Evolutionary conservation across 352 stramenopile genomes (phyloP).

Genomic region (Globisporangium sylvaticum): DNA sequence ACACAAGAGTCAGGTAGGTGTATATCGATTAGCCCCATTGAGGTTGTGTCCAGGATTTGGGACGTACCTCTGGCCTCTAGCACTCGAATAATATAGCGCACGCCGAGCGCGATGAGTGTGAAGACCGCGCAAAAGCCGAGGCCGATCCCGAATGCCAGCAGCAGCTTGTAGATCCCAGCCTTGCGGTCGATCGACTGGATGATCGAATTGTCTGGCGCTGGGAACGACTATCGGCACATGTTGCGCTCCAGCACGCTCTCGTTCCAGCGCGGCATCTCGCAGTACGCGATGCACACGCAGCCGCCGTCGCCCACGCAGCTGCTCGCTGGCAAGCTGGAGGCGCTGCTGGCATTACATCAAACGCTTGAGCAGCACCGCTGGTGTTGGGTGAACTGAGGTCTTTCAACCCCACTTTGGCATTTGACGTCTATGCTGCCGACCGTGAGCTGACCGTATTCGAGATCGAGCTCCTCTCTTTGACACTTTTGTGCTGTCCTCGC

Average conservation of each 20-base stretch:
- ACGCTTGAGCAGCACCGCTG: no score
- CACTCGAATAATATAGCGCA: conserved; percentile 2
- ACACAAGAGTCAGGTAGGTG: background rate
- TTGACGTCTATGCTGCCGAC: no score
- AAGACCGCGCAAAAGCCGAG: conserved; percentile 9
- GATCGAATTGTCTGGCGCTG: background rate
- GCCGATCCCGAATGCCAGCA: conserved; percentile 7
- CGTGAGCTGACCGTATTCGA: no score
- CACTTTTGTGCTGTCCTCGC: no score
- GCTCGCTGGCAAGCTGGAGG: conserved; percentile 13
- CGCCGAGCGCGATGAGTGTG: background rate
- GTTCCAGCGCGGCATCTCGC: conserved; percentile 24
- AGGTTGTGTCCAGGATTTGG: no score
- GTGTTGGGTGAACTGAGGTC: no score
- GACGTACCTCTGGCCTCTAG: conserved; percentile 6
- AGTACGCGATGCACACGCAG: conserved; percentile 42
- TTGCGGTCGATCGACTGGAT: background rate
- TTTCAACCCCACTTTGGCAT: no score
- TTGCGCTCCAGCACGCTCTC: conserved; percentile 17
- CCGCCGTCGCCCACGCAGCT: conserved; percentile 31
- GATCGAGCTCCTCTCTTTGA: no score
- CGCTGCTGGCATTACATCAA: conserved; percentile 13
- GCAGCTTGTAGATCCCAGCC: conserved; percentile 1
- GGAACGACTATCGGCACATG: background rate
- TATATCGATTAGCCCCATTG: no score